These are phyloP conservation scores for Auricularia sp. DNA, from an alignment of 768 basidiomycete genomes.

Conservation along the genomic window DNA sequence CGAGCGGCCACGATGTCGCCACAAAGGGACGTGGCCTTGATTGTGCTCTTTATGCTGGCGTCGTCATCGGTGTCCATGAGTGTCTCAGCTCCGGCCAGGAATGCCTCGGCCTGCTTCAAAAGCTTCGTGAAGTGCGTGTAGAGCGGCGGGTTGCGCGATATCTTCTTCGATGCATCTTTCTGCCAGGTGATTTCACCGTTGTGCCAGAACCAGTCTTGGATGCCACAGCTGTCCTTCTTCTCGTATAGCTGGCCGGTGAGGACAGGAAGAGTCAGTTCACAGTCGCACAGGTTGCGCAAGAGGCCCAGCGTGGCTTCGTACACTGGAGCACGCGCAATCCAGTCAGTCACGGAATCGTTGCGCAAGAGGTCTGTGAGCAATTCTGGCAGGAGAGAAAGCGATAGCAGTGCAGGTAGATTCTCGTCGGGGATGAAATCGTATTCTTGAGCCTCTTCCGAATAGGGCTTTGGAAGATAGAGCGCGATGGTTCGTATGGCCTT, in stretches of 20 bases:
- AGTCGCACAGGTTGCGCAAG: constrained; percentile 39
- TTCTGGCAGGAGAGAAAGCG: constrained; percentile 37
- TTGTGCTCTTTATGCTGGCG: constrained; percentile 26
- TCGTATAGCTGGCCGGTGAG: constrained; percentile 33
- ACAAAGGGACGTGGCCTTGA: constrained; percentile 36
- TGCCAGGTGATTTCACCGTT: constrained; percentile 35
- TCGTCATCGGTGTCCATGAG: constrained; percentile 25
- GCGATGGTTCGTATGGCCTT: constrained; percentile 29
- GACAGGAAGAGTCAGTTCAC: constrained; percentile 37
- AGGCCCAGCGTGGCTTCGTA: constrained; percentile 41
- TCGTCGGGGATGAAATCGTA: constrained; percentile 44
- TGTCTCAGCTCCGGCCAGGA: constrained; percentile 33
- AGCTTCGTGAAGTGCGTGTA: constrained; percentile 46
- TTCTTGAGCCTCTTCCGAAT: constrained; percentile 28
- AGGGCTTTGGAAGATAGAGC: constrained; percentile 35
- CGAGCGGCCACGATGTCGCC: constrained; percentile 42
- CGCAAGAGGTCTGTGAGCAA: constrained; percentile 36
- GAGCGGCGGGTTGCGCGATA: constrained; percentile 30
- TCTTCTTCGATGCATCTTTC: constrained; percentile 15
- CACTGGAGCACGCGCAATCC: constrained; percentile 35
- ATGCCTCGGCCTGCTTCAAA: constrained; percentile 40
- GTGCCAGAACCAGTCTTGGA: constrained; percentile 40
- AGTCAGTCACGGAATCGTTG: constrained; percentile 47
- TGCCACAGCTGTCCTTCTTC: constrained; percentile 27
- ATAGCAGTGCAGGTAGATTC: constrained; percentile 31